These are phyloP conservation scores for Macrophomina pseudophaseolina DNA, from an alignment of 2,329 filamentous ascomycete species.

Conservation along the genomic window DNA sequence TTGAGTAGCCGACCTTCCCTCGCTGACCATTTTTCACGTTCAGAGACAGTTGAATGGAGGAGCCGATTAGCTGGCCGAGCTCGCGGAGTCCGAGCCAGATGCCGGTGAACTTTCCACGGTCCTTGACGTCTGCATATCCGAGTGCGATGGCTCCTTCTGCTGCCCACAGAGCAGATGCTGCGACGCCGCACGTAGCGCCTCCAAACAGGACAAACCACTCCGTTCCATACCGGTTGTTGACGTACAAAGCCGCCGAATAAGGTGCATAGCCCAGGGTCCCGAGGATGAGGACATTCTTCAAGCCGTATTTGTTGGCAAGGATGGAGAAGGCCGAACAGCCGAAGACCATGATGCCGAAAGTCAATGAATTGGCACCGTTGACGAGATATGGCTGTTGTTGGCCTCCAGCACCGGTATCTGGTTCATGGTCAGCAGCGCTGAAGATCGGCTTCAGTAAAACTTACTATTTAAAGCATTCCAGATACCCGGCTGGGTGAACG, in stretches of 20 bases:
- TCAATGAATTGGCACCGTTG: slow-evolving; percentile 16
- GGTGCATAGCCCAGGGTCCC: slow-evolving; percentile 41
- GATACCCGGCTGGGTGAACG: slow-evolving; percentile 55
- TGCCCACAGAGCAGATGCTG: slow-evolving; percentile 48
- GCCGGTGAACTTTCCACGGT: slow-evolving; percentile 42
- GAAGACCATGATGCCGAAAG: slow-evolving; percentile 23
- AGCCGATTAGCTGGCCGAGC: slow-evolving; percentile 59
- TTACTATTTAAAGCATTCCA: slow-evolving; percentile 51
- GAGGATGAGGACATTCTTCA: slow-evolving; percentile 41
- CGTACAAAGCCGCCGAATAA: slow-evolving; percentile 37
- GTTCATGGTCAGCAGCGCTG: background rate
- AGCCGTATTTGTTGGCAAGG: slow-evolving; percentile 47
- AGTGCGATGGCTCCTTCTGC: slow-evolving; percentile 49
- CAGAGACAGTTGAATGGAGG: slow-evolving; percentile 58
- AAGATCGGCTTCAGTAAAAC: background rate
- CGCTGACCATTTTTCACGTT: slow-evolving; percentile 51
- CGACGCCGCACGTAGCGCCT: slow-evolving; percentile 41
- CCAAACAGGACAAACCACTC: slow-evolving; percentile 44
- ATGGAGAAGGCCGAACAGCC: slow-evolving; percentile 7
- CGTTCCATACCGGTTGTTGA: slow-evolving; percentile 40
- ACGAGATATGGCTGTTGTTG: slow-evolving; percentile 8
- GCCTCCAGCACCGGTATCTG: slow-evolving; percentile 15
- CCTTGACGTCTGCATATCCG: slow-evolving; percentile 53
- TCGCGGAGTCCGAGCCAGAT: slow-evolving; percentile 61
- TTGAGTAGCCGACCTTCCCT: slow-evolving; percentile 55